Percentiles rank a stretch among this genome's conserved stretches.
These are phyloP conservation scores for Arachis monticola DNA, from an alignment of 331 rosid species.

Conservation along the genomic window DNA sequence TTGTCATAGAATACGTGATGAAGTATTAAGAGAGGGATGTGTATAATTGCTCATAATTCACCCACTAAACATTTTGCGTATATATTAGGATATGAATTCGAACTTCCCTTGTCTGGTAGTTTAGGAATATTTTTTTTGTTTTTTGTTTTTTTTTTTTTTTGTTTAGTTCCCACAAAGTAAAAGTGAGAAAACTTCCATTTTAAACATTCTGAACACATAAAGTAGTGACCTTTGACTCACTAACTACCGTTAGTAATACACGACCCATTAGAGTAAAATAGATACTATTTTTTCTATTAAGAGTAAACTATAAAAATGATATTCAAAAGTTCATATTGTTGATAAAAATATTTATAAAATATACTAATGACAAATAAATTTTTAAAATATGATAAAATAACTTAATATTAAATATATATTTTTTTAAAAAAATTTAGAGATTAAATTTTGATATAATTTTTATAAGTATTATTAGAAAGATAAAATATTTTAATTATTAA, in stretches of 20 bases:
- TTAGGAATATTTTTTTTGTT: neutral
- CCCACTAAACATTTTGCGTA: constrained; percentile 8
- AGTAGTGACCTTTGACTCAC: neutral
- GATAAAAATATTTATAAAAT: too few relatives aligned
- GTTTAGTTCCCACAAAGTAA: neutral
- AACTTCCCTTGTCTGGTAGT: constrained; percentile 25
- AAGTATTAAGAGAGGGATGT: neutral
- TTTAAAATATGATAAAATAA: too few relatives aligned
- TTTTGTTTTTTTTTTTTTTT: neutral
- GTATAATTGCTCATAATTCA: constrained; percentile 32
- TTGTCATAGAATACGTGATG: constrained; percentile 33
- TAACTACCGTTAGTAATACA: neutral
- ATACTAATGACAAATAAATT: too few relatives aligned
- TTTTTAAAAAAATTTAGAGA: too few relatives aligned
- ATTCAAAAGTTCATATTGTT: too few relatives aligned
- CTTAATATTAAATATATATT: too few relatives aligned
- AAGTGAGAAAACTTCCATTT: constrained; percentile 2
- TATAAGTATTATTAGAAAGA: too few relatives aligned
- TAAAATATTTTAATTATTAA: too few relatives aligned
- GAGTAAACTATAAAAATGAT: too few relatives aligned
- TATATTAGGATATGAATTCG: neutral
- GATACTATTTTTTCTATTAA: too few relatives aligned
- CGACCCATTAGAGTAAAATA: too few relatives aligned
- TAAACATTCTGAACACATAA: neutral
- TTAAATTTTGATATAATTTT: too few relatives aligned